A percentile compares a stretch with the other conserved stretches of the same genome.
These are phyloP conservation scores for Warburgia ugandensis DNA, from an alignment of 164 flowering plant species.

Conservation along the genomic window DNA sequence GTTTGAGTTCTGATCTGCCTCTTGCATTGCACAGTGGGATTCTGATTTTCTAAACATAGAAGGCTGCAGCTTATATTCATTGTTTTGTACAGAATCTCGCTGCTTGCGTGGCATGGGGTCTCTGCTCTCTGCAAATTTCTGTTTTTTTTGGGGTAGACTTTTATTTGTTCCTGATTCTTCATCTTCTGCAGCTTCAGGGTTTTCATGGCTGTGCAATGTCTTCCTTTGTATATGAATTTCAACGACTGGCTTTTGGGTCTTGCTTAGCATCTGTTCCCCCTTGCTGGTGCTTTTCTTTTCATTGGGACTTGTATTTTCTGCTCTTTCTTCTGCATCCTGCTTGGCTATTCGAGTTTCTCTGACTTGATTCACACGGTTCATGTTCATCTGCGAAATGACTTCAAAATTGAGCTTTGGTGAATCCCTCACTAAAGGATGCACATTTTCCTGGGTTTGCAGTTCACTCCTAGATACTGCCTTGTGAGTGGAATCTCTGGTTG, in stretches of 20 bases:
- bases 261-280: constrained; percentile 6
- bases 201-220: constrained; percentile 11
- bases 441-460: constrained; percentile 12
- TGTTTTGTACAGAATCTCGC: constrained; percentile 14
- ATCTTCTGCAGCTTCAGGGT: constrained; percentile 14
- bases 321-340: constrained; percentile 23
- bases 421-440: constrained; percentile 1
- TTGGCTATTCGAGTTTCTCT: constrained; percentile 9
- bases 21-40: constrained; percentile 14
- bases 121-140: constrained; percentile 13
- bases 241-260: constrained; percentile 7
- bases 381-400: constrained; percentile 16
- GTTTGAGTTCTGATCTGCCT: constrained; percentile 20
- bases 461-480: constrained; percentile 12
- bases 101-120: constrained; percentile 9
- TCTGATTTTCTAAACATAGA: constrained; percentile 18
- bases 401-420: constrained; percentile 15
- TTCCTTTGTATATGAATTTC: constrained; percentile 16
- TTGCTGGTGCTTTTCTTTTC: constrained; percentile 16
- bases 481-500: constrained; percentile 4
- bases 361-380: constrained; percentile 1
- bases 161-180: constrained; percentile 11
- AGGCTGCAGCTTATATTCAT: constrained; percentile 21
- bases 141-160: constrained; percentile 21
- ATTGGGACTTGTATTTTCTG: constrained; percentile 14